phyloP scores from a whole-genome alignment of 257 asterid genomes.

The Jaltomata sinuosa region DNA sequence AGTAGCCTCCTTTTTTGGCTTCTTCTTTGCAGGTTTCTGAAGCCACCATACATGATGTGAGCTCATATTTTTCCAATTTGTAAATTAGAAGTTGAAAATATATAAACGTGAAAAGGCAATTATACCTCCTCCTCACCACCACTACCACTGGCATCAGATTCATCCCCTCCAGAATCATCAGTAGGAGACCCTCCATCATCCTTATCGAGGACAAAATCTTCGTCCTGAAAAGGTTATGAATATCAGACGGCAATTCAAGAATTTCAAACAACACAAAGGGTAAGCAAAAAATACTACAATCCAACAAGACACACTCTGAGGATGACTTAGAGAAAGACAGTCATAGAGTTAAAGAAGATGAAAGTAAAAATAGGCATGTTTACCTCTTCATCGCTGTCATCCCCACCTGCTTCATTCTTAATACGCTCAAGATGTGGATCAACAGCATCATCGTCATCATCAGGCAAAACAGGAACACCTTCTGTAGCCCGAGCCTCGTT shows the following conservation, averaged over 20 bases:
- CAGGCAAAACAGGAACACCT: constrained; percentile 57
- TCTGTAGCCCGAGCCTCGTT: constrained; percentile 33
- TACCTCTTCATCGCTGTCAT: constrained; percentile 81
- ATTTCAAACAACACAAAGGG: not conserved
- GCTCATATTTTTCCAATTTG: not conserved
- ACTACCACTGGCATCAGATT: constrained; percentile 60
- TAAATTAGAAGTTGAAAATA: not conserved
- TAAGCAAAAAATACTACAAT: not conserved
- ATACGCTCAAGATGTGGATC: constrained; percentile 89
- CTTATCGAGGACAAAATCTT: constrained; percentile 63
- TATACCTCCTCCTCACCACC: constrained; percentile 72
- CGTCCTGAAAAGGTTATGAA: constrained; percentile 41
- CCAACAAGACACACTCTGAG: not conserved
- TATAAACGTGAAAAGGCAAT: not conserved
- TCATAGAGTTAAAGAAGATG: not conserved
- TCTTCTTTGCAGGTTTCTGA: constrained; percentile 55
- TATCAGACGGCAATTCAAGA: not conserved
- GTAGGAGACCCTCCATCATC: constrained; percentile 95
- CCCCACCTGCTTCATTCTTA: constrained; percentile 62
- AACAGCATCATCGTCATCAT: constrained; percentile 61
- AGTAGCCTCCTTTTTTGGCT: constrained; percentile 53
- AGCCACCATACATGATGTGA: constrained; percentile 12
- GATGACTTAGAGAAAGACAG: not conserved
- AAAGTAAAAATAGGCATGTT: not conserved
- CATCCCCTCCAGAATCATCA: constrained; percentile 87